Evolutionary conservation across 257 asterid genomes (phyloP).

Genomic region (Dorcoceras hygrometricum): DNA sequence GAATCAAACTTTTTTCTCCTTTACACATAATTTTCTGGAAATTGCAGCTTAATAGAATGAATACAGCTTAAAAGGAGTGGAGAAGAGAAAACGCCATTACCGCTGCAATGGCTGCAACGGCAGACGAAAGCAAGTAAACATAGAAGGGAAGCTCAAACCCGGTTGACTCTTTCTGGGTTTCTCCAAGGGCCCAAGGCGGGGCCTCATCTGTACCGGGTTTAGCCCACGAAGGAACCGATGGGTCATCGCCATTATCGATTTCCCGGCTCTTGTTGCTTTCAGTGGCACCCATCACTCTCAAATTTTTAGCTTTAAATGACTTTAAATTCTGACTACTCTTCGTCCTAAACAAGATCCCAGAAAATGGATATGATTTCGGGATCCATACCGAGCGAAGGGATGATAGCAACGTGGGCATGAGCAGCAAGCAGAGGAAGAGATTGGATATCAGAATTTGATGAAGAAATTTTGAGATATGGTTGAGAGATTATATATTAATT

Average conservation of each 20-base stretch:
- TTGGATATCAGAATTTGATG: neutral
- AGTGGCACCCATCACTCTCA: slow-evolving; percentile 41
- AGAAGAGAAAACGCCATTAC: slow-evolving; percentile 32
- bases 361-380: slow-evolving; percentile 24
- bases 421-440: neutral
- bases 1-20: no score
- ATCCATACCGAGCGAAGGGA: slow-evolving; percentile 27
- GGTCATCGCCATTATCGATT: slow-evolving; percentile 36
- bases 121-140: slow-evolving; percentile 86
- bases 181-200: slow-evolving; percentile 91
- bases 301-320: slow-evolving; percentile 11
- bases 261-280: slow-evolving; percentile 37
- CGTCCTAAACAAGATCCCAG: slow-evolving; percentile 13
- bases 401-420: slow-evolving; percentile 32
- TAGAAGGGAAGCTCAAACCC: slow-evolving; percentile 59
- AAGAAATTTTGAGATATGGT: neutral
- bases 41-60: neutral
- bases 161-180: slow-evolving; percentile 56
- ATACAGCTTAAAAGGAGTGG: neutral
- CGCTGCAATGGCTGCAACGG: slow-evolving; percentile 92
- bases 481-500: no score
- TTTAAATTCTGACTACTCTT: slow-evolving; percentile 18
- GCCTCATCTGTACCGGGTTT: slow-evolving; percentile 71
- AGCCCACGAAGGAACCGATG: slow-evolving; percentile 83
- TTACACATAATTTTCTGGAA: no score